Base-by-base conservation (phyloP, 2,329 filamentous ascomycete genomes). In the Fusarium sp. region DNA sequence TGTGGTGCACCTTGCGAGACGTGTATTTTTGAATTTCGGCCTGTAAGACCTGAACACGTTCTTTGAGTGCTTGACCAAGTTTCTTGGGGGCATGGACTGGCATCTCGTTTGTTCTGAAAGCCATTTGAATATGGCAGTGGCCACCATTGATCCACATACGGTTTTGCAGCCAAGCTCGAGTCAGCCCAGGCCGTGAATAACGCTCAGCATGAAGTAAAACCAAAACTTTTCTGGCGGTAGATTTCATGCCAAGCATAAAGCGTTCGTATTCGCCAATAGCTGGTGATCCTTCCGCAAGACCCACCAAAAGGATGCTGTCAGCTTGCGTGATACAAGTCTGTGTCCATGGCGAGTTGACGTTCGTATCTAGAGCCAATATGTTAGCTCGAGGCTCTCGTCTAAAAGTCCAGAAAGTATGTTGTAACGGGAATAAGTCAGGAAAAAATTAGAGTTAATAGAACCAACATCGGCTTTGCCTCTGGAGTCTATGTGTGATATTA, bases 11-110 rank as follows among this genome's bases (percentile, higher is more conserved):
- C 74, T 94, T 92, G n/a, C 94, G 90, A 3, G 95, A 97, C 0
- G 97, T 98, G 81, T 98, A 99, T 80, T 98, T 98, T 79, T 98
- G 96, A 25, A 99, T 98, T 80, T 98, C 96, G 1, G 96, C 96
- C 80, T 98, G 96, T 8, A 99, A 82, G 10, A 96, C 95, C 81
- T 99, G 96, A 9, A 99, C 96, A 40, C 95, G 88, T 79, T 98
- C 93, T 81, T 98, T 98, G 68, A 99, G 85, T 2, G 92, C 94
- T 9, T 93, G 93, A 2, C 96, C 95, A 21, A 97, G 92, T 58
- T 93, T 92, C 76, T 94, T 94, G 3, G 90, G 88, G 19, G 92
- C 89, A 77, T 95, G 92, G 1, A 93, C 90, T 6, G 95, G 93
- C 73, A 97, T 92, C 3, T 92, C 85, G 50, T 93, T 92, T 6